Percentiles rank a stretch among this genome's conserved stretches.
Evolutionary conservation across 306 rosid species (phyloP).

Genomic region (Cucurbita ficifolia): DNA sequence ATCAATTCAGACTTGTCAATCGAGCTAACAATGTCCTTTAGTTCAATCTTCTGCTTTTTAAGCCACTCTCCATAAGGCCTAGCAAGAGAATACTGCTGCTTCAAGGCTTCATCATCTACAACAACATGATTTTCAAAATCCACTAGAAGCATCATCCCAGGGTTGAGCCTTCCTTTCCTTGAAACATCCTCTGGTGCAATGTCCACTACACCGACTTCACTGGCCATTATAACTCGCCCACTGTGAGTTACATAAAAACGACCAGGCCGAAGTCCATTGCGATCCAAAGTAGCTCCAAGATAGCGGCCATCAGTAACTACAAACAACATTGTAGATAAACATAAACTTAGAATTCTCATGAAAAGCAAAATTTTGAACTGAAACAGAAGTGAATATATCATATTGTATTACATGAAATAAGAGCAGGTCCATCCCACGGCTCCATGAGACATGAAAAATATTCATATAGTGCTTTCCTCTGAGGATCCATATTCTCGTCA

Average conservation of each 20-base stretch:
- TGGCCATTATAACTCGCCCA: constrained; percentile 93
- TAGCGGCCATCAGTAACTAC: constrained; percentile 96
- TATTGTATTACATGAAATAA: constrained; percentile 61
- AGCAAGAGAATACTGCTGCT: constrained; percentile 76
- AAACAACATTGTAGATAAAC: constrained; percentile 2
- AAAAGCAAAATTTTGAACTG: neutral
- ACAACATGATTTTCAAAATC: constrained; percentile 89
- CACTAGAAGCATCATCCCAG: constrained; percentile 98
- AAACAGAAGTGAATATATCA: neutral
- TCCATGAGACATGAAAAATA: constrained; percentile 92
- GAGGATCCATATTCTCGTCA: constrained; percentile 86
- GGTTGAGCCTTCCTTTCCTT: constrained; percentile 91
- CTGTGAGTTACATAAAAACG: constrained; percentile 94
- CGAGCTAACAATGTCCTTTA: constrained; percentile 60
- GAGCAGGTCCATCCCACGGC: constrained; percentile 99
- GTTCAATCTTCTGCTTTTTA: constrained; percentile 71
- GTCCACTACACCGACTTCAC: constrained; percentile 98
- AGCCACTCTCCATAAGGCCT: constrained; percentile 93
- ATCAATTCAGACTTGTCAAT: constrained; percentile 49
- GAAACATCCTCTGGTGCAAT: constrained; percentile 77
- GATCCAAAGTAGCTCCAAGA: constrained; percentile 96
- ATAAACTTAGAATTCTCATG: neutral
- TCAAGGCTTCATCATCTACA: constrained; percentile 89
- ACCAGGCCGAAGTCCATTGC: constrained; percentile 94
- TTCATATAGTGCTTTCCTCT: constrained; percentile 65